A percentile compares a stretch with the other conserved stretches of the same genome.
Evolutionary conservation across 148 eudicot species (phyloP).

Genomic region (Salicornia ramosissima): DNA sequence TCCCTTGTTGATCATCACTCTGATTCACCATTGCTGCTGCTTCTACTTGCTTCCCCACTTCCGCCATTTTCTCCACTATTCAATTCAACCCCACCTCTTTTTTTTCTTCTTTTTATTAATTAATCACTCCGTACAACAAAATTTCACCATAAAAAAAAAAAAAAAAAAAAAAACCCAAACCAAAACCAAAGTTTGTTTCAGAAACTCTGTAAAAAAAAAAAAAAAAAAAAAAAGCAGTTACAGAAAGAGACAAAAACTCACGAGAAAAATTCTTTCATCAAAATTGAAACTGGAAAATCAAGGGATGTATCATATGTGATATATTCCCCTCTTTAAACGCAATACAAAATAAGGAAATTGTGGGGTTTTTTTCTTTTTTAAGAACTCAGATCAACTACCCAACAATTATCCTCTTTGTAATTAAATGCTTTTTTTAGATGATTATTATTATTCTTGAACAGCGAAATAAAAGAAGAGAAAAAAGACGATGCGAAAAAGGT

Average conservation of each 20-base stretch:
- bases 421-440: background rate
- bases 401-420: conserved; percentile 24
- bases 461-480: background rate
- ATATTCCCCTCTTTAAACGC: too few relatives aligned
- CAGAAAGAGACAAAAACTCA: conserved; percentile 7
- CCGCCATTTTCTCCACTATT: conserved; percentile 21
- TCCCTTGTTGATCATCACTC: conserved; percentile 22
- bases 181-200: background rate
- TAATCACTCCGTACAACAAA: too few relatives aligned
- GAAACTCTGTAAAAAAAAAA: too few relatives aligned
- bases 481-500: conserved; percentile 7
- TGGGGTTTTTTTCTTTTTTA: too few relatives aligned
- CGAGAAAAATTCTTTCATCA: background rate
- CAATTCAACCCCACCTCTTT: background rate
- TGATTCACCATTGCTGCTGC: conserved; percentile 29
- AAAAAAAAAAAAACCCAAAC: too few relatives aligned
- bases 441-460: background rate
- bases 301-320: too few relatives aligned
- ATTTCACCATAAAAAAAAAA: background rate
- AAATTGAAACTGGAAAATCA: too few relatives aligned
- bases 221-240: conserved; percentile 12
- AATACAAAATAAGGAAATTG: too few relatives aligned
- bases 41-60: conserved; percentile 35
- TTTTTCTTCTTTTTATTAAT: background rate
- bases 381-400: conserved; percentile 18